These are phyloP conservation scores for Rhodotorula toruloides DNA, from an alignment of 768 basidiomycete genomes.

Conservation along the genomic window DNA sequence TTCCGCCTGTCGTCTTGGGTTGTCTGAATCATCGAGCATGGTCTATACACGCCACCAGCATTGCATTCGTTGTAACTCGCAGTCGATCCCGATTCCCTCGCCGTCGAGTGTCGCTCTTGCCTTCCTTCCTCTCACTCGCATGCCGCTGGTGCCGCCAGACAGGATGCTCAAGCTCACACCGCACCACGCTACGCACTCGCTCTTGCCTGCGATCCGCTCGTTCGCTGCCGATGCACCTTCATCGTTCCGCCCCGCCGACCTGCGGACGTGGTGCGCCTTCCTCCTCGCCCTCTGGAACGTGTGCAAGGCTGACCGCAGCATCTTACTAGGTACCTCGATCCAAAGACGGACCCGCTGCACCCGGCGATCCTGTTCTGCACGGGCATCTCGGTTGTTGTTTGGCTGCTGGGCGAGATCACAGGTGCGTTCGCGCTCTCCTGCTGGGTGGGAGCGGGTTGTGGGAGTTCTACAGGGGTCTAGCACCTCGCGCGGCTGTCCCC, in stretches of 20 bases:
- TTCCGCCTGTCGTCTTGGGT: no score
- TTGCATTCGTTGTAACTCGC: no score
- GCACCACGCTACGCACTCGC: background rate
- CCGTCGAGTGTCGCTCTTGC: no score
- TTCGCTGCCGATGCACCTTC: conserved; percentile 5
- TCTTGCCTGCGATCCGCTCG: background rate
- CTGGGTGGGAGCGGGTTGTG: no score
- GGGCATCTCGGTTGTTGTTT: conserved; percentile 4
- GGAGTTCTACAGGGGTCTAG: no score
- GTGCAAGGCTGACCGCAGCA: background rate
- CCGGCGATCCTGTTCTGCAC: conserved; percentile 19
- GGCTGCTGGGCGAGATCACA: conserved; percentile 28
- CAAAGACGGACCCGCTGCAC: conserved; percentile 30
- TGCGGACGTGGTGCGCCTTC: background rate
- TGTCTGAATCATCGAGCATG: no score
- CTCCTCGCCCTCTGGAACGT: no score
- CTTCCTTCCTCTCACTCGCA: no score
- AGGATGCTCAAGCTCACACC: background rate
- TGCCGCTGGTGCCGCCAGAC: background rate
- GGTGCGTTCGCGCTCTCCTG: conserved; percentile 17
- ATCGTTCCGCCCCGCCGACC: background rate
- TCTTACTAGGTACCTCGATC: background rate
- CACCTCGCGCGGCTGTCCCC: no score
- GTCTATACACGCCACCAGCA: no score
- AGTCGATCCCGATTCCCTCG: no score